Percentiles rank a stretch among this genome's conserved stretches.
phyloP scores from a whole-genome alignment of 352 stramenopile species.

The Phytopythium kandeliae region DNA sequence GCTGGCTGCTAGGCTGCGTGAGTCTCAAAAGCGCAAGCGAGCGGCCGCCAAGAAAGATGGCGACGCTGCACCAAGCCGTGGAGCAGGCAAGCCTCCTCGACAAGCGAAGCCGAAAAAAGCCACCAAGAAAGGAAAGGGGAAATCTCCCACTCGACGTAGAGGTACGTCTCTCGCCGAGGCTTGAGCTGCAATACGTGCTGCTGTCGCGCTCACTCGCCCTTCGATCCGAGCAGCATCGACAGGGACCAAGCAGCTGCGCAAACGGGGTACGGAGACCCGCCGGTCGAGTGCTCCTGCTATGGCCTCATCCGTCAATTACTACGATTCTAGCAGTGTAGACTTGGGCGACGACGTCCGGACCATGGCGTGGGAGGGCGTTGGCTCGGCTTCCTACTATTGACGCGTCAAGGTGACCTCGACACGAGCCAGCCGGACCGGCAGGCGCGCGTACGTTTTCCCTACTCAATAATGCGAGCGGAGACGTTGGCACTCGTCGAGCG shows the following conservation, averaged over 20 bases:
- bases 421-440: background rate
- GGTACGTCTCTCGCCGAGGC: constrained; percentile 10
- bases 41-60: constrained; percentile 13
- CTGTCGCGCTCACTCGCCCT: background rate
- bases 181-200: background rate
- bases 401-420: background rate
- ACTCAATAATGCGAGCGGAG: background rate
- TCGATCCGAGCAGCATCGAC: constrained; percentile 9
- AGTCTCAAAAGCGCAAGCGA: constrained; percentile 52
- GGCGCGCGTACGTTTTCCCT: background rate
- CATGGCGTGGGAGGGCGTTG: constrained; percentile 70
- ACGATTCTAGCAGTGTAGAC: constrained; percentile 35
- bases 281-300: constrained; percentile 25
- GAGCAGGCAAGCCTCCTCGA: constrained; percentile 4
- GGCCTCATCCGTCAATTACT: constrained; percentile 42
- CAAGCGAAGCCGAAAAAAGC: constrained; percentile 11
- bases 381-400: constrained; percentile 59
- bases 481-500: too few relatives aligned
- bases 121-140: constrained; percentile 23
- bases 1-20: constrained; percentile 21
- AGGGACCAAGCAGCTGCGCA: constrained; percentile 18
- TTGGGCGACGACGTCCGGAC: constrained; percentile 51
- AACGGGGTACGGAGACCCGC: constrained; percentile 12
- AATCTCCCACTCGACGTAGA: constrained; percentile 16
- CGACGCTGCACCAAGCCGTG: background rate